Evolutionary conservation across 176 grass and related monocot species (phyloP), one percentile per base, ranked within the genome.

Genomic region (Zoysia pacifica): DNA sequence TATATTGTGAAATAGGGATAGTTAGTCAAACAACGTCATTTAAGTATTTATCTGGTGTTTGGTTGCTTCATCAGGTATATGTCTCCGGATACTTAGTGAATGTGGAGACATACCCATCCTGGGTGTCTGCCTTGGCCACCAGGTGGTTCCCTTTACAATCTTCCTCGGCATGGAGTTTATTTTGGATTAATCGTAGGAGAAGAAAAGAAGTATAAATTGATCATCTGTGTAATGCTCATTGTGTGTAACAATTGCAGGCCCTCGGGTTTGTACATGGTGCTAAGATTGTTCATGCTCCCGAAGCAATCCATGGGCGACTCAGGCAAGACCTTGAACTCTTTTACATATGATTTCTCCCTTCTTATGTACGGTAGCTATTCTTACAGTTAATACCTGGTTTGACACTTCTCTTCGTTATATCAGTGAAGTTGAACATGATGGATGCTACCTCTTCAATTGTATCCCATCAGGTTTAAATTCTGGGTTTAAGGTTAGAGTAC

Each of bases 71-170:
- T 69, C 71, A 98, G 92, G 95, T 37, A 75, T 98, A 74, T 93
- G 95, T 58, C 74, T 94, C 67, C 83, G 66, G 18, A 87, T 98
- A 93, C 84, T 98, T 69, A 63, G 53, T 18, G 92, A 94, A n/a
- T 98, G 95, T 60, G 84, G 76, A 70, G 92, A 98, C 81, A 69
- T 98, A 65, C 95, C 92, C 70, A 94, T 98, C 67, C 82, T 98
- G 2, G 92, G 95, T 89, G 92, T 94, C 51, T 98, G 95, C 89
- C 95, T 98, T 80, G 95, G 95, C 51, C 92, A 98, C 73, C 95
- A 98, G 95, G 95, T 93, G 59, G 70, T 62, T 89, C 53, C 81
- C 65, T 66, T 74, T 55, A 49, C 62, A 69, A 14, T 80, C 48
- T 45, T 66, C 7, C 5, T 67, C 13, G 5, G 64, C 58, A 5